Conservation (phyloP, 2,329 filamentous ascomycete species). For the Fusarium chlamydosporum region DNA sequence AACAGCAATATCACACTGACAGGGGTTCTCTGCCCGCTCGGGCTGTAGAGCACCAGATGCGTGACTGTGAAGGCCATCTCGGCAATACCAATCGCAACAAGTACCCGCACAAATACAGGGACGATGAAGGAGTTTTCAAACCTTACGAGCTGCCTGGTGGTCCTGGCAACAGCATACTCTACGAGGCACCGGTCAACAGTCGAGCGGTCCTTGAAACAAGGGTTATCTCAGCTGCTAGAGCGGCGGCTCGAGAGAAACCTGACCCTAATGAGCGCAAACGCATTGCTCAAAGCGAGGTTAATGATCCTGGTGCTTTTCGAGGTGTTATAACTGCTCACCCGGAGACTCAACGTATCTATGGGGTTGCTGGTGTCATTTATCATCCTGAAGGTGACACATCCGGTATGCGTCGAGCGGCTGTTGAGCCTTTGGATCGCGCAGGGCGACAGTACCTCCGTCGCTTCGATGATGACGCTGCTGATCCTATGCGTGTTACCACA, state of each 20-base stretch:
- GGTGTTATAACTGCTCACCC: neutral
- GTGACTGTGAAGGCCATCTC: no score
- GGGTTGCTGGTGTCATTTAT: neutral
- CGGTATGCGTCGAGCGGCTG: rapidly evolving
- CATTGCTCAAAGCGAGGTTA: neutral
- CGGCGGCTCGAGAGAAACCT: neutral
- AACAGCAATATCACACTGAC: constrained; percentile 21
- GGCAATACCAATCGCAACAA: rapidly evolving
- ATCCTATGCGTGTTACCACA: constrained; percentile 5
- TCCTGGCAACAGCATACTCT: no score
- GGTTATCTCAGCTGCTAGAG: neutral
- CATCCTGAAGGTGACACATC: neutral
- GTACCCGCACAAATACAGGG: neutral
- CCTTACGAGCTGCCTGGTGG: neutral
- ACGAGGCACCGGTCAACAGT: neutral
- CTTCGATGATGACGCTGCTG: constrained; percentile 11
- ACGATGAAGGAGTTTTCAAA: neutral
- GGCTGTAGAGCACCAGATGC: neutral
- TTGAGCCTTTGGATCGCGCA: constrained; percentile 12
- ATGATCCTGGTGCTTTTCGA: constrained; percentile 10
- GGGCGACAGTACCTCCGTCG: constrained; percentile 20
- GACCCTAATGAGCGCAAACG: constrained; percentile 8
- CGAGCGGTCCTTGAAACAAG: neutral
- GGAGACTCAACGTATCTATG: neutral
- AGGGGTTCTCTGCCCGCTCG: neutral